These are phyloP conservation scores for Penicillium argentinense DNA, from an alignment of 495 filamentous ascomycete genomes.

Conservation along the genomic window DNA sequence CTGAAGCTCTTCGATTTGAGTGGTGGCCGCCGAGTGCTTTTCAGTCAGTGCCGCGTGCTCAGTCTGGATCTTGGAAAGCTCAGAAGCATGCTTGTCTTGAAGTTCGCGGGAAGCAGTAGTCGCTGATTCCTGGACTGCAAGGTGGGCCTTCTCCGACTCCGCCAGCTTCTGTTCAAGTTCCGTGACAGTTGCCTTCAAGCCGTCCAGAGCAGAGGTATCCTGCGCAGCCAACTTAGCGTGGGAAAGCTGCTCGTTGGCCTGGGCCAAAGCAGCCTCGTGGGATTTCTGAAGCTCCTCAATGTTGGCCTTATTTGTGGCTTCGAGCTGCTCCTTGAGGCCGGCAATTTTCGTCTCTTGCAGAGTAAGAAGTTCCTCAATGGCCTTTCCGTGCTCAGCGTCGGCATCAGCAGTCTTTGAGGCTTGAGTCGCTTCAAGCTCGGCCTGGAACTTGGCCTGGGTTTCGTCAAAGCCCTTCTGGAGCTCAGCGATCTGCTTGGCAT, in stretches of 20 bases:
- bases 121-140: slow-evolving; percentile 29
- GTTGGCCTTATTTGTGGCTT: slow-evolving; percentile 37
- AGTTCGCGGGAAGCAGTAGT: slow-evolving; percentile 28
- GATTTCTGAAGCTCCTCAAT: slow-evolving; percentile 40
- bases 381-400: slow-evolving; percentile 45
- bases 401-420: slow-evolving; percentile 34
- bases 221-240: slow-evolving; percentile 37
- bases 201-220: slow-evolving; percentile 40
- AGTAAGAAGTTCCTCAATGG: slow-evolving; percentile 47
- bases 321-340: slow-evolving; percentile 36
- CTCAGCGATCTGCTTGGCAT: slow-evolving; percentile 26
- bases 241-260: slow-evolving; percentile 33
- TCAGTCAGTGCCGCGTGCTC: slow-evolving; percentile 34
- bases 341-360: slow-evolving; percentile 44
- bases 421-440: slow-evolving; percentile 34
- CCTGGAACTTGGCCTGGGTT: slow-evolving; percentile 31
- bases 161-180: slow-evolving; percentile 41
- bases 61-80: slow-evolving; percentile 32
- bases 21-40: slow-evolving; percentile 29
- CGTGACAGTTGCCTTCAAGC: slow-evolving; percentile 34
- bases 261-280: slow-evolving; percentile 36
- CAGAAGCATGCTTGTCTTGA: slow-evolving; percentile 30
- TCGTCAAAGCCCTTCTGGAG: slow-evolving; percentile 39
- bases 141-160: slow-evolving; percentile 30
- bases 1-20: slow-evolving; percentile 37